Base-by-base conservation (phyloP, 2,329 filamentous ascomycete genomes). In the Akanthomyces lecanii region DNA sequence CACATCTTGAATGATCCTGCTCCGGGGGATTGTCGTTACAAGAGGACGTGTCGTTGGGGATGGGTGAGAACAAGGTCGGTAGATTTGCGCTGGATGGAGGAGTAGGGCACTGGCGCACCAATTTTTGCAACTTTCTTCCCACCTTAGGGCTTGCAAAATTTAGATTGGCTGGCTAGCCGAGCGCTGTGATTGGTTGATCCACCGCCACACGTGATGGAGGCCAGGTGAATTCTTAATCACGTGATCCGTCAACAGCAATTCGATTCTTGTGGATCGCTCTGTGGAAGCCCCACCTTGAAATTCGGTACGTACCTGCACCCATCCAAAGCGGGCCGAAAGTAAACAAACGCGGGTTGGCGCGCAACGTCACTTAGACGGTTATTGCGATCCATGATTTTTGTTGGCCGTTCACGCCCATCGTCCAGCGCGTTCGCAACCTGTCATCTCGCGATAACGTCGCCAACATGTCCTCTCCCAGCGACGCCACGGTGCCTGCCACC, bases 401-500 rank as follows among this genome's bases (percentile, higher is more conserved):
- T 21, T n/a, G 45, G 30, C 44, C 42, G 40, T 60, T 60, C 30
- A 53, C n/a, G 40, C 40, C n/a, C 59, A 56, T 63, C 54, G 59
- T 55, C 51, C 51, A 36, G 61, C 33, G 53, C 47, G 61, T 44
- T 64, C 52, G 62, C 55, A 52, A 63, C 28, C 47, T 50, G n/a
- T 61, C 63, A 57, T 54, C 50, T 56, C 52, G 64, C 63, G 25
- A 60, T 52, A 63, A 63, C 56, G 66, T 61, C 68, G 67, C 48
- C 58, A 69, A 64, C 14, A 78, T 77, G 75, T 66, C 71, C 61
- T 68, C 73, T 42, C 61, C 68, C 21, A 67, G 67, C 51, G 73
- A 77, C 77, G 72, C 78, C 63, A 84, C 84, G n/a, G 67, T 85
- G 63, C 83, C 84, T 48, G 76, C 83, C 47, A 82, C 80, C 67